Evolutionary conservation across 441 rosid species (phyloP).

Genomic region (Euphorbia celastroides): DNA sequence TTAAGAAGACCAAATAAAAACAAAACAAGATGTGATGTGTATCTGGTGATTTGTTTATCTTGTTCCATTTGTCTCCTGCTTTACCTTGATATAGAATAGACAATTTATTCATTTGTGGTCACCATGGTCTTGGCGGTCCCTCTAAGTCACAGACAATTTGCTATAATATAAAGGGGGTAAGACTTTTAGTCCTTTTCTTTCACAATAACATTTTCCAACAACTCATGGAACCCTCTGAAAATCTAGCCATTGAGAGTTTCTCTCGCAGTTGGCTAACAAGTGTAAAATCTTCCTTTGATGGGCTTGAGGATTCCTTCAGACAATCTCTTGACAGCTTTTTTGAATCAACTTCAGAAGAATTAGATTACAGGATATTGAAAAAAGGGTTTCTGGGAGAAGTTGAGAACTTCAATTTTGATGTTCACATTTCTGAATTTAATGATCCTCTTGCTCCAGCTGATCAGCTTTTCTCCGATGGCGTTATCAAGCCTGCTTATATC

Average conservation of each 20-base stretch:
- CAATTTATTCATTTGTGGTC: slow-evolving; percentile 19
- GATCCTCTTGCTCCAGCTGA: slow-evolving; percentile 39
- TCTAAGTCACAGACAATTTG: slow-evolving; percentile 10
- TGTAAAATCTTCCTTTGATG: slow-evolving; percentile 25
- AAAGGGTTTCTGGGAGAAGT: slow-evolving; percentile 17
- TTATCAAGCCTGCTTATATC: slow-evolving; percentile 31
- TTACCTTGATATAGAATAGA: slow-evolving; percentile 27
- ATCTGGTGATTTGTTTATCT: slow-evolving; percentile 13
- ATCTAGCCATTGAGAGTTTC: slow-evolving; percentile 57
- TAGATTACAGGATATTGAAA: slow-evolving; percentile 7
- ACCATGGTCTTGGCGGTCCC: slow-evolving; percentile 21
- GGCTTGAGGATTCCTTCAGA: slow-evolving; percentile 20
- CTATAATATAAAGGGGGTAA: slow-evolving; percentile 16
- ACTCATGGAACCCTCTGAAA: slow-evolving; percentile 37
- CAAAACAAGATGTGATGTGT: slow-evolving; percentile 16
- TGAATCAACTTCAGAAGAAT: slow-evolving; percentile 14
- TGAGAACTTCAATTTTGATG: slow-evolving; percentile 41
- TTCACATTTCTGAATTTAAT: slow-evolving; percentile 25
- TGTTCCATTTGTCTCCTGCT: slow-evolving; percentile 33
- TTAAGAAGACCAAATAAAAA: slow-evolving; percentile 5
- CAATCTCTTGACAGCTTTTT: slow-evolving; percentile 14
- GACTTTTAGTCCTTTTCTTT: slow-evolving; percentile 15
- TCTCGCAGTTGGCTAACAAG: slow-evolving; percentile 50
- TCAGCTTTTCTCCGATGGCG: slow-evolving; percentile 53
- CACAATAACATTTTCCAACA: not conserved